Percentiles rank a stretch among this genome's conserved stretches.
Conservation (phyloP, 495 filamentous ascomycete species). For the Lepidopterella palustris region DNA sequence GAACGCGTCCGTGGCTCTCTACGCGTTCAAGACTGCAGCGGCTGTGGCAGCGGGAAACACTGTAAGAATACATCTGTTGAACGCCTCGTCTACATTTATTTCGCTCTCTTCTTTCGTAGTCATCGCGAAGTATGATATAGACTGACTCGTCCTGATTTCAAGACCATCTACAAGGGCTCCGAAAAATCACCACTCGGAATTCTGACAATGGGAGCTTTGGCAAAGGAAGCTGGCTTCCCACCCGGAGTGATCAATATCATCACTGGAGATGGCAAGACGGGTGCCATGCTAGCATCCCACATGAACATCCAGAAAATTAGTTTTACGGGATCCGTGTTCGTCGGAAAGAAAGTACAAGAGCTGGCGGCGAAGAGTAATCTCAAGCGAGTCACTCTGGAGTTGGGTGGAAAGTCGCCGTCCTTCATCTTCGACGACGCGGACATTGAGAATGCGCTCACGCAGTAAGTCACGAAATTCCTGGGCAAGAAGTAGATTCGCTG, state of each 20-base stretch:
- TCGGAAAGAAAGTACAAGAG: conserved; percentile 33
- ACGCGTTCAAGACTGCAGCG: conserved; percentile 33
- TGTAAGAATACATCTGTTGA: conserved; percentile 15
- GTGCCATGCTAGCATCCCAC: conserved; percentile 32
- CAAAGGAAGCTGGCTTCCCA: conserved; percentile 38
- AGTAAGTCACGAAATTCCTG: conserved; percentile 6
- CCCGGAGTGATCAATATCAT: conserved; percentile 37
- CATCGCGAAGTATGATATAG: neutral
- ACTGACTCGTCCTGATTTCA: neutral
- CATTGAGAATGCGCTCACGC: conserved; percentile 31
- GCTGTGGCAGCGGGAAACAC: conserved; percentile 35
- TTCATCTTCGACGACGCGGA: conserved; percentile 38
- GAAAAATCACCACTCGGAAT: conserved; percentile 34
- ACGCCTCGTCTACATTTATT: neutral
- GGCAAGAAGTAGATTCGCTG: neutral
- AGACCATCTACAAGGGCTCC: conserved; percentile 32
- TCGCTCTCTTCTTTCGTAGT: neutral
- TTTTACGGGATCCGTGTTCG: conserved; percentile 33
- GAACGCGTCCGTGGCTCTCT: conserved; percentile 31
- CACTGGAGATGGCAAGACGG: conserved; percentile 31
- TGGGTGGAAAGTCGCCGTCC: conserved; percentile 36
- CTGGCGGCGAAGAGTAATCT: conserved; percentile 35
- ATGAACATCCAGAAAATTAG: conserved; percentile 37
- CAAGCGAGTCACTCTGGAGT: conserved; percentile 36
- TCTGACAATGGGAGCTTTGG: conserved; percentile 26